Evolutionary conservation across 805 yeast species (phyloP).

Genomic region (Candida awuae): DNA sequence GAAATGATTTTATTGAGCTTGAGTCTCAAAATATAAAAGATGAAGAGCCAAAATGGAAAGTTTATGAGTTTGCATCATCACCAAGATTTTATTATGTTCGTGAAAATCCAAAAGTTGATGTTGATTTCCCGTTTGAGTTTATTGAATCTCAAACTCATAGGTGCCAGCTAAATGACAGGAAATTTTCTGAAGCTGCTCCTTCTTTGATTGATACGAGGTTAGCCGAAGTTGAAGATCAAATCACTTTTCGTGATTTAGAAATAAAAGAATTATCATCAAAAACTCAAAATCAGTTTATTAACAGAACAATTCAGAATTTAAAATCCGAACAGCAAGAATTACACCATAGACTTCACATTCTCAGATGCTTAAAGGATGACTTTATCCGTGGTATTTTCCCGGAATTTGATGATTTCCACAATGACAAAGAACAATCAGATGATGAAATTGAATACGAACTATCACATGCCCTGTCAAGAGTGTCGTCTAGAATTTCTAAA

Average conservation of each 20-base stretch:
- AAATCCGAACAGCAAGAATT: slow-evolving; percentile 25
- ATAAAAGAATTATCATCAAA: slow-evolving; percentile 17
- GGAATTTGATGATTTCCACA: slow-evolving; percentile 19
- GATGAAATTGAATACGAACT: slow-evolving; percentile 15
- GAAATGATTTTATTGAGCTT: slow-evolving; percentile 67
- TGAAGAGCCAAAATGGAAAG: slow-evolving; percentile 34
- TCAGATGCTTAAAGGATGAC: slow-evolving; percentile 18
- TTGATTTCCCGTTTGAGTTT: slow-evolving; percentile 48
- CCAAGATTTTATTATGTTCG: slow-evolving; percentile 58
- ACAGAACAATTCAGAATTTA: slow-evolving; percentile 18
- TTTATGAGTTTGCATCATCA: slow-evolving; percentile 45
- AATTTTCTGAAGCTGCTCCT: slow-evolving; percentile 50
- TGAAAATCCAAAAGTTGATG: slow-evolving; percentile 37
- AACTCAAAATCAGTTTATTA: slow-evolving; percentile 5
- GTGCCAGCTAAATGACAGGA: slow-evolving; percentile 50
- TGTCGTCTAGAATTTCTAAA: slow-evolving; percentile 15
- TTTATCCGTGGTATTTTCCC: slow-evolving; percentile 24
- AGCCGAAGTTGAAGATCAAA: slow-evolving; percentile 32
- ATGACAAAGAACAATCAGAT: slow-evolving; percentile 19
- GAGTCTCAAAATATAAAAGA: slow-evolving; percentile 39
- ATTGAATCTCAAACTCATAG: slow-evolving; percentile 51
- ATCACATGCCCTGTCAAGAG: slow-evolving; percentile 13
- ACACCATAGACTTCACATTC: slow-evolving; percentile 23
- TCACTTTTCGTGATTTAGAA: slow-evolving; percentile 24
- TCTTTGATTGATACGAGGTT: slow-evolving; percentile 35